These are phyloP conservation scores for Saprolegnia diclina DNA, from an alignment of 352 stramenopile species.

Conservation along the genomic window DNA sequence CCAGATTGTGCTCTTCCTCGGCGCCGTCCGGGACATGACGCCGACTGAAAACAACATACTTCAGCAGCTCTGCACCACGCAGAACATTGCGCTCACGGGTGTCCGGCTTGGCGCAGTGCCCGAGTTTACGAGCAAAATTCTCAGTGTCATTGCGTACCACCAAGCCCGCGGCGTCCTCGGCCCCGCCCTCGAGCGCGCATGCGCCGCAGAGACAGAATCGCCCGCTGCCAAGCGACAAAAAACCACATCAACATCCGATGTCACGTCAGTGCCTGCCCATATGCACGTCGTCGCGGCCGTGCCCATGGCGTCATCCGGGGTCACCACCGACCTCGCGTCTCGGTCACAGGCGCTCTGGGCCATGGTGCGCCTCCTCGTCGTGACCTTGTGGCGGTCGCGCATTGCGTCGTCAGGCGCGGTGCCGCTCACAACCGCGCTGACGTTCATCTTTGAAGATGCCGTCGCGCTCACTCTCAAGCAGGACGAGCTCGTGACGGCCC, in stretches of 20 bases:
- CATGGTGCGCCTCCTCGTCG: conserved; percentile 13
- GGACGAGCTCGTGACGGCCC: not conserved
- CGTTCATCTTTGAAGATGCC: conserved; percentile 8
- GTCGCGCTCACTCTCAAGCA: not conserved
- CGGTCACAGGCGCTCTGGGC: conserved; percentile 1
- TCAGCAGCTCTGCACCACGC: not conserved
- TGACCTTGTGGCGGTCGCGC: conserved; percentile 14
- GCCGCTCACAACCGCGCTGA: not conserved
- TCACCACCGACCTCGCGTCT: not conserved
- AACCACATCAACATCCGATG: not conserved
- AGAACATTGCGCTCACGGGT: conserved; percentile 7
- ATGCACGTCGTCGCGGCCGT: not conserved
- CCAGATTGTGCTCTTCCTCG: conserved; percentile 21
- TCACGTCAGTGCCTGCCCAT: not conserved
- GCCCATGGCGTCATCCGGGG: not conserved
- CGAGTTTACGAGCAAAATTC: conserved; percentile 24
- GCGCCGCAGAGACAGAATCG: not conserved
- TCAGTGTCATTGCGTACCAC: conserved; percentile 14
- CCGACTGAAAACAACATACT: conserved; percentile 4
- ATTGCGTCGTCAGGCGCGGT: not conserved
- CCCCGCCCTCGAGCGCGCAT: not conserved
- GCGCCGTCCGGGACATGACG: conserved; percentile 21
- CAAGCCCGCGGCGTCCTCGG: conserved; percentile 8
- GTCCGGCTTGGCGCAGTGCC: conserved; percentile 11
- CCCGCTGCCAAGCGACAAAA: not conserved